These are phyloP conservation scores for Macrophomina phaseolina DNA, from an alignment of 2,329 filamentous ascomycete genomes.

Conservation along the genomic window DNA sequence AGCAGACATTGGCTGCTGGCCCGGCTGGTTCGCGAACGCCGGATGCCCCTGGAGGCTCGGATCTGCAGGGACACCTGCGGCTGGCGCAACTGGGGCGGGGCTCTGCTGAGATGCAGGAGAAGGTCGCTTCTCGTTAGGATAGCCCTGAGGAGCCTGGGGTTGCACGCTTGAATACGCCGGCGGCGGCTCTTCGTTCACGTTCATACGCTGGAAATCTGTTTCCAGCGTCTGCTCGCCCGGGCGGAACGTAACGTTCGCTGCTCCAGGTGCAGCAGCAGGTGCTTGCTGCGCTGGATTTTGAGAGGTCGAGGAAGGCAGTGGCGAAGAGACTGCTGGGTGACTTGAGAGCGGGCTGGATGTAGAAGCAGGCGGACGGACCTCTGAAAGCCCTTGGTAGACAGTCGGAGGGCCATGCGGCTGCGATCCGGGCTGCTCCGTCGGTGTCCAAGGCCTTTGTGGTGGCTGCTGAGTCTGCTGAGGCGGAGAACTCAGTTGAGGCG, in stretches of 20 bases:
- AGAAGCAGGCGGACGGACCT: slow-evolving; percentile 56
- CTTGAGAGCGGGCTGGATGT: slow-evolving; percentile 1
- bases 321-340: slow-evolving; percentile 32
- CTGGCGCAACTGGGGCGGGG: slow-evolving; percentile 35
- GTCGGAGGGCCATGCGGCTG: slow-evolving; percentile 89
- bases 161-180: slow-evolving; percentile 89
- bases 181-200: slow-evolving; percentile 81
- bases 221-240: slow-evolving; percentile 70
- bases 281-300: slow-evolving; percentile 47
- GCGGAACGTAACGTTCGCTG: slow-evolving; percentile 5
- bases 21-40: slow-evolving; percentile 79
- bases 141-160: slow-evolving; percentile 57
- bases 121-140: slow-evolving; percentile 79
- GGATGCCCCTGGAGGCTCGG: slow-evolving; percentile 69
- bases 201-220: slow-evolving; percentile 83
- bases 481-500: slow-evolving; percentile 54
- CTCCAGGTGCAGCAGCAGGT: slow-evolving; percentile 35
- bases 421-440: slow-evolving; percentile 85
- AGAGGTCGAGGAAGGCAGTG: slow-evolving; percentile 40
- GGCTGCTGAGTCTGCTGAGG: slow-evolving; percentile 47
- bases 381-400: slow-evolving; percentile 85
- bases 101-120: slow-evolving; percentile 45
- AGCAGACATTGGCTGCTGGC: slow-evolving; percentile 43
- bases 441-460: slow-evolving; percentile 81
- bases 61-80: slow-evolving; percentile 41